Evolutionary conservation across 2,329 filamentous ascomycete species (phyloP).

Genomic region (Epichloe bromicola): DNA sequence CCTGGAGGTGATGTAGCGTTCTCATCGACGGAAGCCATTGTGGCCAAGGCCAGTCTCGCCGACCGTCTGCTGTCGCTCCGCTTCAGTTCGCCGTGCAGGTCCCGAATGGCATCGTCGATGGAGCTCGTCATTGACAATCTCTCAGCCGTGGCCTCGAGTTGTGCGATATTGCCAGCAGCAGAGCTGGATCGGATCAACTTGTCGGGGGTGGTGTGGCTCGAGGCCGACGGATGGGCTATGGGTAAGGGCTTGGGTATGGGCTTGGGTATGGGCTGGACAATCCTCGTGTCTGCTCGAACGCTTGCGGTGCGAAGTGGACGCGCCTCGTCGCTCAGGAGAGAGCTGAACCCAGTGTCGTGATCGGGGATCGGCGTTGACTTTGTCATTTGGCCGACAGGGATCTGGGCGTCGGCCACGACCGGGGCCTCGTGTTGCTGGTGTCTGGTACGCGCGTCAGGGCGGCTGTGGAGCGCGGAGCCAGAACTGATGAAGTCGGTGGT

Average conservation of each 20-base stretch:
- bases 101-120: slow-evolving; percentile 65
- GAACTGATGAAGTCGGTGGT: slow-evolving; percentile 5
- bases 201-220: slow-evolving; percentile 39
- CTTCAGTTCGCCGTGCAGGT: slow-evolving; percentile 59
- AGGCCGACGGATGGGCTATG: slow-evolving; percentile 34
- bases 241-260: slow-evolving; percentile 32
- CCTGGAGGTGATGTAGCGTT: slow-evolving; percentile 5
- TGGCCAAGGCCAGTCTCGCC: slow-evolving; percentile 41
- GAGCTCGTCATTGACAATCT: slow-evolving; percentile 61
- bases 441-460: slow-evolving; percentile 7
- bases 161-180: slow-evolving; percentile 54
- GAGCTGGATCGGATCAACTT: slow-evolving; percentile 47
- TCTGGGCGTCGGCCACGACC: neutral
- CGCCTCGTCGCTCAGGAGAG: slow-evolving; percentile 5
- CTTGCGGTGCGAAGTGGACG: slow-evolving; percentile 22
- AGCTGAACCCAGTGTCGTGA: slow-evolving; percentile 1
- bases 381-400: slow-evolving; percentile 6
- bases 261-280: slow-evolving; percentile 28
- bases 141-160: slow-evolving; percentile 64
- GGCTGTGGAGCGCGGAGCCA: slow-evolving; percentile 5
- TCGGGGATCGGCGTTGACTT: slow-evolving; percentile 5
- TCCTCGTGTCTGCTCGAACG: slow-evolving; percentile 32
- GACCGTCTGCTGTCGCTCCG: slow-evolving; percentile 54
- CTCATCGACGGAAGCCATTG: slow-evolving; percentile 6
- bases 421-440: slow-evolving; percentile 7